Base-by-base conservation (phyloP, 306 rosid species). In the Coriaria nepalensis region DNA sequence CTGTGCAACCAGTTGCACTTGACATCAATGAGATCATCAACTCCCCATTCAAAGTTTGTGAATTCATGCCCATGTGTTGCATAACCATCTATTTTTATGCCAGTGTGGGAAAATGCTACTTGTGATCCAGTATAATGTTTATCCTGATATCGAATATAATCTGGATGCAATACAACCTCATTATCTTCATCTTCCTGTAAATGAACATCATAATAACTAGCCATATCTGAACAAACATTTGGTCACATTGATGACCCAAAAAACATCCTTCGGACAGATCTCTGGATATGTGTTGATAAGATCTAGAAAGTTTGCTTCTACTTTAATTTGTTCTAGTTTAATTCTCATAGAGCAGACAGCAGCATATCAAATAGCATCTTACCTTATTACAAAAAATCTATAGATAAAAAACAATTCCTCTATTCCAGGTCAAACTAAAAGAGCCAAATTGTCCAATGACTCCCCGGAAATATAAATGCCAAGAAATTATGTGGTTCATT, bases 121-220 rank as follows among this genome's bases (percentile, higher is more conserved):
- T 13, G 57, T 37, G 86, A 65, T 35, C 70, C 79, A 36, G 61
- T 56, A 60, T 71, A 81, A 71, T 80, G 74, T 59, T 63, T 72
- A 70, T 78, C 90, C 64, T 71, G 76, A 67, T 74, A 88, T 57
- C 66, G 44, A 67, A 83, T 56, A 70, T 75, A 88, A 68, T 88
- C 96, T 5, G 96, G 95, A 74, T 51, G 65, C 45, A 88, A 93
- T 56, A 88, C 75, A 56, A 88, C 81, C 49, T 72, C 81, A 5
- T 20, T 50, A 49, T 73, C 60, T 53, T 37, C n/a, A 38, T 66
- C 73, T 59, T 74, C 95, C 96, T 88, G 85, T 61, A 66, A 43
- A 72, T 66, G 36, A 47, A 37, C 55, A 61, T 46, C 45, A 51
- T 45, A 45, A 45, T 29, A 13, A 13, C 29, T 20, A 1, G 29